phyloP scores from a whole-genome alignment of 176 grass and related monocot species.

The Dendrocalamus sinicus region DNA sequence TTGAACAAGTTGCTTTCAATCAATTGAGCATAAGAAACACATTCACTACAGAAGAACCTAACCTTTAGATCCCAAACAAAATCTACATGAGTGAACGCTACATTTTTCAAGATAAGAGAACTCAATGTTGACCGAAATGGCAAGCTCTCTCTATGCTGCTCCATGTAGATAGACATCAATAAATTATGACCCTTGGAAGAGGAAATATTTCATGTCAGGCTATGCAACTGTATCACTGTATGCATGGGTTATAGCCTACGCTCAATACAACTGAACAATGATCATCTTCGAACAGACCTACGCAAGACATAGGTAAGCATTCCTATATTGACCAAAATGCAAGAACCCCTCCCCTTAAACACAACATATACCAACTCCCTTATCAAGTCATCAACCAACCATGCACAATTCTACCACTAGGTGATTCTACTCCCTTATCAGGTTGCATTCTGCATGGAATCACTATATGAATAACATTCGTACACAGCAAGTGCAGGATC shows the following conservation, averaged over 20 bases:
- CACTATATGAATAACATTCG: background rate
- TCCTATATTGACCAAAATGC: background rate
- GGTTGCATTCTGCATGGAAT: background rate
- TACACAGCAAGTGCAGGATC: background rate
- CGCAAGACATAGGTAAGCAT: background rate
- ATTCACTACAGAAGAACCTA: background rate
- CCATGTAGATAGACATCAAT: background rate
- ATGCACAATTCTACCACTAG: constrained; percentile 11
- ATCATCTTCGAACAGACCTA: background rate
- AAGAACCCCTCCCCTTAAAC: background rate
- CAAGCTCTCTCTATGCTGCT: background rate
- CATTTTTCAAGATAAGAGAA: background rate
- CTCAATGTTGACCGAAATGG: background rate
- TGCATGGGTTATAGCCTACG: background rate
- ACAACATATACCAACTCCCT: background rate
- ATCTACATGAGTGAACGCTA: background rate
- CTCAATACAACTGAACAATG: background rate
- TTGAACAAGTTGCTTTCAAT: background rate
- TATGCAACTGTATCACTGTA: background rate
- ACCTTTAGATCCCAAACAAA: background rate
- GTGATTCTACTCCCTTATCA: background rate
- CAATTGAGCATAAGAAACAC: background rate
- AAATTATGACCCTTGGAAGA: background rate
- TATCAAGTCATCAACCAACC: background rate
- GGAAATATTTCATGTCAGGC: background rate